A percentile compares a stretch with the other conserved stretches of the same genome.
phyloP scores from a whole-genome alignment of 495 filamentous ascomycete species.

The Pseudevernia furfuracea region DNA sequence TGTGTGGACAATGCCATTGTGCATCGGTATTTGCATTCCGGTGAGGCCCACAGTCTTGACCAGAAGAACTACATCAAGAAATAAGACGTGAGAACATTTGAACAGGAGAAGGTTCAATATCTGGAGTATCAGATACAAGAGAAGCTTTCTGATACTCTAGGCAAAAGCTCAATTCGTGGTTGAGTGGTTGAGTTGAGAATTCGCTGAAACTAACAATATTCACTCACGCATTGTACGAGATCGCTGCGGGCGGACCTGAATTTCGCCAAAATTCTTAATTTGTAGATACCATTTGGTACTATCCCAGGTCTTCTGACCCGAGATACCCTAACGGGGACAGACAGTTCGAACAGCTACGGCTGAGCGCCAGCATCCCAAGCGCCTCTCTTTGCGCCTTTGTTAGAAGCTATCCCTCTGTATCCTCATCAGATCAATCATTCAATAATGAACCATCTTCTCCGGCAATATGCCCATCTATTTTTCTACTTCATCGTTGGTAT shows the following conservation, averaged over 20 bases:
- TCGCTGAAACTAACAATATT: background rate
- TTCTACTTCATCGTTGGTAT: background rate
- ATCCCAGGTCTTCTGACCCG: background rate
- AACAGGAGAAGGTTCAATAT: background rate
- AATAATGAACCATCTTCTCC: background rate
- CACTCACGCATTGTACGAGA: background rate
- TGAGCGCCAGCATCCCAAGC: background rate
- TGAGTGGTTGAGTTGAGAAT: background rate
- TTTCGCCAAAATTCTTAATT: background rate
- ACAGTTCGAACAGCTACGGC: background rate
- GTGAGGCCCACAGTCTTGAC: background rate
- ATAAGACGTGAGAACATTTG: background rate
- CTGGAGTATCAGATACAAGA: background rate
- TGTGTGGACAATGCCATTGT: conserved; percentile 1
- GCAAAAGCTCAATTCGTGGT: background rate
- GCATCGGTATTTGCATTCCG: background rate
- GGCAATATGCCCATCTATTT: background rate
- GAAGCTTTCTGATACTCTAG: background rate
- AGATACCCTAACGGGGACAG: background rate
- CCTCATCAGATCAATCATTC: background rate
- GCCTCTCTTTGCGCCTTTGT: background rate
- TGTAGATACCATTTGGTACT: background rate
- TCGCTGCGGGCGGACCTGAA: background rate
- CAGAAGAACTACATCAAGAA: background rate
- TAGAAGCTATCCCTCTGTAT: background rate